Conservation (phyloP, 31 red algal genomes). For the Asparagopsis taxiformis region DNA sequence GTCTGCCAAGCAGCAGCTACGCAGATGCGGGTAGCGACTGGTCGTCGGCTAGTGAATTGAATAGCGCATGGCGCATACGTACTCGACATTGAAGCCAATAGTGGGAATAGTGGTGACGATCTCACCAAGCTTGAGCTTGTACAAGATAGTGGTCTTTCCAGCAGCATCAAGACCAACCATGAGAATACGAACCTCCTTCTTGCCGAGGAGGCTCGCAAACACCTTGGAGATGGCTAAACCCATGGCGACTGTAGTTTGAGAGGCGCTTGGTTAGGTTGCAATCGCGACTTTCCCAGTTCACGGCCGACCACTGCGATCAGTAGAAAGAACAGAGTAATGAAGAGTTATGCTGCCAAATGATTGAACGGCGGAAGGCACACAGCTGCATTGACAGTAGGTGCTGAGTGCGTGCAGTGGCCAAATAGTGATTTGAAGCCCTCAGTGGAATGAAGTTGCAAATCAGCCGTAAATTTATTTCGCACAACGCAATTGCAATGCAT, state of each 20-base stretch:
- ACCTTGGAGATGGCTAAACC: conserved; percentile 91
- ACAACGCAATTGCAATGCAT: background rate
- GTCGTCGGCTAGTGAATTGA: background rate
- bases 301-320: background rate
- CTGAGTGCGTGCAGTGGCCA: background rate
- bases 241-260: conserved; percentile 43
- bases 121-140: conserved; percentile 99
- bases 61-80: too few relatives aligned
- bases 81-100: conserved; percentile 96
- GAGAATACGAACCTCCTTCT: conserved; percentile 98
- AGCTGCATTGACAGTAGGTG: background rate
- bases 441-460: background rate
- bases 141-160: conserved; percentile 99
- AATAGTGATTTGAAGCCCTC: background rate
- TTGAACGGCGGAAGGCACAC: background rate
- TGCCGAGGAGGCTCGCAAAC: conserved; percentile 90
- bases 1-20: background rate
- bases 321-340: background rate
- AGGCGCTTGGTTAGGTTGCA: background rate
- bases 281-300: background rate
- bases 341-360: background rate
- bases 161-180: conserved; percentile 99
- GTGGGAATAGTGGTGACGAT: conserved; percentile 99
- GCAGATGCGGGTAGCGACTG: background rate
- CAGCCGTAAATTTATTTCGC: background rate